A percentile compares a stretch with the other conserved stretches of the same genome.
Conservation (phyloP, 73 alveolate species). For the Tetrahymena malaccensis region DNA sequence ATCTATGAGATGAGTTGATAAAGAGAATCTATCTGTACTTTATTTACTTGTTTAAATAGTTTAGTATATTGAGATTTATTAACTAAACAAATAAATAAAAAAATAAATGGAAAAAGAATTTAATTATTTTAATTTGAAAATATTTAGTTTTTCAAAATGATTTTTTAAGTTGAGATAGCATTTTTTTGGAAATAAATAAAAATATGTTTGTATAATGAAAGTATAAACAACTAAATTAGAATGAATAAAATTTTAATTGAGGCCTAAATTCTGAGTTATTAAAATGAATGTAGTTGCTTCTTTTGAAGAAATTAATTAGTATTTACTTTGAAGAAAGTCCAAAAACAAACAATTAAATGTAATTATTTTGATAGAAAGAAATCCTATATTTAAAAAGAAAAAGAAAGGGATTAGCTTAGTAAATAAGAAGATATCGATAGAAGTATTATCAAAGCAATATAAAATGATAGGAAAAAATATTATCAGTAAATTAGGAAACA, state of each 20-base stretch:
- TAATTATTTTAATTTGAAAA: too few species aligned
- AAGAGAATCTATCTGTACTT: too few species aligned
- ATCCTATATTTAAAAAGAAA: neutral
- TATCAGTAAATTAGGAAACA: neutral
- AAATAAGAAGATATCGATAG: neutral
- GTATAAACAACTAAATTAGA: neutral
- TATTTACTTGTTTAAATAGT: too few species aligned
- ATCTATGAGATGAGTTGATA: too few species aligned
- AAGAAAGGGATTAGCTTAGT: neutral
- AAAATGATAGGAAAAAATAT: neutral
- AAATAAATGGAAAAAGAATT: too few species aligned
- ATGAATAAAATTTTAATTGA: neutral
- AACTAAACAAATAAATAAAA: too few species aligned
- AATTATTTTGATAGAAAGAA: neutral
- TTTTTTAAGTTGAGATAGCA: too few species aligned
- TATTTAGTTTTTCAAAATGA: too few species aligned
- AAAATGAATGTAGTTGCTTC: neutral
- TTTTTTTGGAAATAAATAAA: too few species aligned
- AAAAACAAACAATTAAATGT: neutral
- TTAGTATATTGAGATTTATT: too few species aligned
- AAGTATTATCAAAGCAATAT: neutral
- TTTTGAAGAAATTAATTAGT: neutral
- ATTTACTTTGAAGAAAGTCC: neutral
- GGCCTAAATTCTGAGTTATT: neutral
- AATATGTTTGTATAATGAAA: neutral